Evolutionary conservation across 257 asterid species (phyloP).

Genomic region (Cordia subcordata): DNA sequence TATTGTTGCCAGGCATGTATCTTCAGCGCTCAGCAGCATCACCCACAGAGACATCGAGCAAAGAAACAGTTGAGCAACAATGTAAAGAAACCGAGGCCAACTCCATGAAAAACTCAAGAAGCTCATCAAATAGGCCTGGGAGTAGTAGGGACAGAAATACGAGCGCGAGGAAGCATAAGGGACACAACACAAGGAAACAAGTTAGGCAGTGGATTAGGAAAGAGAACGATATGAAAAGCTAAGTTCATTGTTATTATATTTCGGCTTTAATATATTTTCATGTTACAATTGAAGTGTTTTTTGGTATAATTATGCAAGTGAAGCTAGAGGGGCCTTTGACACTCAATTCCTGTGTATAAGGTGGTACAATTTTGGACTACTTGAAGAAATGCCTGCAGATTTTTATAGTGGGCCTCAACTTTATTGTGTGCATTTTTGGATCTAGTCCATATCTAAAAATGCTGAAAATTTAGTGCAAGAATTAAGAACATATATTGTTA

Average conservation of each 20-base stretch:
- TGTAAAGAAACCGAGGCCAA: conserved; percentile 20
- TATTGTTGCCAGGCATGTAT: conserved; percentile 72
- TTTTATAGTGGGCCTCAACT: too few species aligned
- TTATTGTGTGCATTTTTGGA: too few species aligned
- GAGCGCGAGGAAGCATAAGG: conserved; percentile 38
- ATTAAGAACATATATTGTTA: too few species aligned
- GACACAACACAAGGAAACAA: conserved; percentile 52
- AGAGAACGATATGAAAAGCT: conserved; percentile 23
- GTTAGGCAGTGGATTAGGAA: conserved; percentile 60
- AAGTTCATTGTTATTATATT: not conserved
- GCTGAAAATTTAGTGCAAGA: too few species aligned
- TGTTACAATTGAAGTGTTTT: too few species aligned
- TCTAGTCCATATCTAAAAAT: too few species aligned
- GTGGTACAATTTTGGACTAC: too few species aligned
- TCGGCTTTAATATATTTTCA: not conserved
- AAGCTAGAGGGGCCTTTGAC: too few species aligned
- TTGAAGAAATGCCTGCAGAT: too few species aligned
- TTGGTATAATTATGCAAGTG: too few species aligned
- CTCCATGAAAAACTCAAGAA: conserved; percentile 31
- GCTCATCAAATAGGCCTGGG: conserved; percentile 41
- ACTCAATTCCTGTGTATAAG: too few species aligned
- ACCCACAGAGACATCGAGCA: conserved; percentile 33
- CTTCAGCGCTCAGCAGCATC: conserved; percentile 52
- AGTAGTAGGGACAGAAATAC: conserved; percentile 41
- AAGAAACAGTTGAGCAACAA: conserved; percentile 13